phyloP scores from a whole-genome alignment of 2,329 filamentous ascomycete species.

The Mycosphaerella sp. region DNA sequence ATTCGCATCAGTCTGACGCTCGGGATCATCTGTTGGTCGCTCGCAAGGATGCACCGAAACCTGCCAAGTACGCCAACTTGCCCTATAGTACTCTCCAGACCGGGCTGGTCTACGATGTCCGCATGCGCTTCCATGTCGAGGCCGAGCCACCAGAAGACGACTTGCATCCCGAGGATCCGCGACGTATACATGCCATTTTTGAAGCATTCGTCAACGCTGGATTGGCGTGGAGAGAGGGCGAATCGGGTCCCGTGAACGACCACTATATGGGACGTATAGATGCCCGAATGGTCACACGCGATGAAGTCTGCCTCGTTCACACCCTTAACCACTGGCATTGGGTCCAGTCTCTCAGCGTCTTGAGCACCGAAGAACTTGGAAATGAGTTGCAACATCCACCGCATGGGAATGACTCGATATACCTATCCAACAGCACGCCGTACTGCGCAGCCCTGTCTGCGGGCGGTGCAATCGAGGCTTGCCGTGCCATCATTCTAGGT shows the following conservation, averaged over 20 bases:
- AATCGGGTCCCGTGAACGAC: conserved; percentile 44
- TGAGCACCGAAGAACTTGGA: conserved; percentile 22
- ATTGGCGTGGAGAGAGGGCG: conserved; percentile 44
- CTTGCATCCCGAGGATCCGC: conserved; percentile 89
- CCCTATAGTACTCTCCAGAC: conserved; percentile 37
- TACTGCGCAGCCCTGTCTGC: conserved; percentile 76
- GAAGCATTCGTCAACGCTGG: conserved; percentile 77
- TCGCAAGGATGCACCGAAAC: conserved; percentile 25
- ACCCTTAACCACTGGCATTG: conserved; percentile 70
- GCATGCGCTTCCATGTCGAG: conserved; percentile 94
- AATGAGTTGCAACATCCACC: conserved; percentile 58
- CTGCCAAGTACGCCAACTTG: conserved; percentile 33
- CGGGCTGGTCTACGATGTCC: conserved; percentile 67
- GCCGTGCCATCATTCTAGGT: conserved; percentile 77
- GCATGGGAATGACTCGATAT: conserved; percentile 41
- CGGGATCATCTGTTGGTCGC: conserved; percentile 19
- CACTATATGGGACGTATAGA: conserved; percentile 61
- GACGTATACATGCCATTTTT: conserved; percentile 89
- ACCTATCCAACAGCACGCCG: conserved; percentile 35
- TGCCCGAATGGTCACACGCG: conserved; percentile 66
- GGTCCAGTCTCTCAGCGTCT: conserved; percentile 55
- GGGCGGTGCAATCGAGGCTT: conserved; percentile 92
- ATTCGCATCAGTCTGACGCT: conserved; percentile 14
- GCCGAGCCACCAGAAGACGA: conserved; percentile 51
- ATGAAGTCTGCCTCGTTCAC: conserved; percentile 78